Percentiles rank a stretch among this genome's conserved stretches.
phyloP scores from a whole-genome alignment of 129 eudicot genomes.

The Apium graveolens region DNA sequence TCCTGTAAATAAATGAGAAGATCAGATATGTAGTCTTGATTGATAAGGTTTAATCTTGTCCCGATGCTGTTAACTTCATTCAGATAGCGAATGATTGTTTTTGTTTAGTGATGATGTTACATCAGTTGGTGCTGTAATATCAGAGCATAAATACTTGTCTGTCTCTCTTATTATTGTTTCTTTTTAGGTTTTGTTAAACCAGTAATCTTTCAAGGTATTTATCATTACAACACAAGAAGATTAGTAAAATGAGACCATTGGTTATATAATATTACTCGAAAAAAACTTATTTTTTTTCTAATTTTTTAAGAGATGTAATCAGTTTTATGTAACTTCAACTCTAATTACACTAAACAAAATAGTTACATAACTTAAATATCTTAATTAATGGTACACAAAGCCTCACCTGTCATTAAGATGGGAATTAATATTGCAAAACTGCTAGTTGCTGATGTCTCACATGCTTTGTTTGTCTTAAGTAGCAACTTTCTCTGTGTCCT shows the following conservation, averaged over 20 bases:
- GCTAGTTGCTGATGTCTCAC: not conserved
- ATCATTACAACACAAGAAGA: no score
- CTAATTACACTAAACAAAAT: not conserved
- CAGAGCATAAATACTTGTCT: not conserved
- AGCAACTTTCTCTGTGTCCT: not conserved
- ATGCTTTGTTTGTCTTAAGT: not conserved
- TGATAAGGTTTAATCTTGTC: not conserved
- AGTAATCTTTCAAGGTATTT: no score
- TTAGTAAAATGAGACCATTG: no score
- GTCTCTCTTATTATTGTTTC: not conserved
- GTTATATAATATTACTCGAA: no score
- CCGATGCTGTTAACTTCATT: not conserved
- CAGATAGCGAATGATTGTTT: not conserved
- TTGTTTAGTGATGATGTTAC: not conserved
- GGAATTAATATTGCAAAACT: not conserved
- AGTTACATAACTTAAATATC: not conserved
- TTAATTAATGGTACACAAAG: not conserved
- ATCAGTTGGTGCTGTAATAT: not conserved
- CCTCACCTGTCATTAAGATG: not conserved
- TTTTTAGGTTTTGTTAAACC: not conserved
- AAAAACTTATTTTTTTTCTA: no score
- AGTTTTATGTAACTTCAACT: not conserved
- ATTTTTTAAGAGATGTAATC: no score
- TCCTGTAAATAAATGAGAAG: not conserved
- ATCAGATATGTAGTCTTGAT: not conserved